Evolutionary conservation across 2,329 filamentous ascomycete species (phyloP).

Genomic region (Uncinocarpus reesii): DNA sequence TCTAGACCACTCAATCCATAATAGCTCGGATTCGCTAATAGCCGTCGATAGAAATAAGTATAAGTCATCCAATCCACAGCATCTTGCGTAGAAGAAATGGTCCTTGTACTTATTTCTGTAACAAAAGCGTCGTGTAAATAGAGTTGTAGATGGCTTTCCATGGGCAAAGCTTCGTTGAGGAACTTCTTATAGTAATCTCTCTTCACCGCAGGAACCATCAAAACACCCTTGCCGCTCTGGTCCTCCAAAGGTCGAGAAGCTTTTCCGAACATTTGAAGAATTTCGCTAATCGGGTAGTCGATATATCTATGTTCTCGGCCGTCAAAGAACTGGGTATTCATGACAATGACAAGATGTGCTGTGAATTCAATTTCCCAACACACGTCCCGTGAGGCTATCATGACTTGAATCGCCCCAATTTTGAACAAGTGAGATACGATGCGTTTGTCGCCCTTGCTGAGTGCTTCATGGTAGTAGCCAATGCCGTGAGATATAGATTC

Average conservation of each 20-base stretch:
- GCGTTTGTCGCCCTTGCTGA: constrained; percentile 77
- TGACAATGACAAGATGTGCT: constrained; percentile 85
- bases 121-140: constrained; percentile 95
- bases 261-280: constrained; percentile 97
- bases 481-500: constrained; percentile 89
- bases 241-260: constrained; percentile 70
- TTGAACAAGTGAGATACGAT: constrained; percentile 89
- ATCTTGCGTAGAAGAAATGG: constrained; percentile 89
- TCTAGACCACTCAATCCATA: constrained; percentile 83
- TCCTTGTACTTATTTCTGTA: constrained; percentile 91
- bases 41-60: constrained; percentile 92
- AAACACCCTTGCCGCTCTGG: constrained; percentile 74
- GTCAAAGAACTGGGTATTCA: constrained; percentile 97
- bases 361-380: constrained; percentile 90
- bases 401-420: constrained; percentile 77
- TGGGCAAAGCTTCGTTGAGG: constrained; percentile 85
- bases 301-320: constrained; percentile 94
- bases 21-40: constrained; percentile 92
- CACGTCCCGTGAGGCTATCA: constrained; percentile 73
- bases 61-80: constrained; percentile 98
- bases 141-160: constrained; percentile 85
- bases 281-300: constrained; percentile 87
- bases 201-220: constrained; percentile 92
- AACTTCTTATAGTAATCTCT: constrained; percentile 99
- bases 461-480: constrained; percentile 92